phyloP scores from a whole-genome alignment of 305 asterid species.

The Monarda citriodora region DNA sequence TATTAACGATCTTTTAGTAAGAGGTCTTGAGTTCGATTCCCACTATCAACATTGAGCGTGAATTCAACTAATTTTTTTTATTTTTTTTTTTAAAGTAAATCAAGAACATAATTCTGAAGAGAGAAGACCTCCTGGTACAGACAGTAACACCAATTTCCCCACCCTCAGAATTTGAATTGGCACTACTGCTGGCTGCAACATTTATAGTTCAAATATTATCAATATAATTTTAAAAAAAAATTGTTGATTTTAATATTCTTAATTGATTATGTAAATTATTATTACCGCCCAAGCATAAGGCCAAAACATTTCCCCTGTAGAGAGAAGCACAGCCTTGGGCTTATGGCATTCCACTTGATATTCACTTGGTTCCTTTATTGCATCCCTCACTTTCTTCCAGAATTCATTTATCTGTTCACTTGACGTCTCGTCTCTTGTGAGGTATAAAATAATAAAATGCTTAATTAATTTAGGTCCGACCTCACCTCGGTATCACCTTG shows the following conservation, averaged over 20 bases:
- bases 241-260: no score
- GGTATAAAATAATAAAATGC: neutral
- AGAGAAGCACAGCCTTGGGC: conserved; percentile 55
- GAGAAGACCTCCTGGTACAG: conserved; percentile 60
- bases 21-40: no score
- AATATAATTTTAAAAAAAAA: no score
- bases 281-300: conserved; percentile 64
- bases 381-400: conserved; percentile 50
- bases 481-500: conserved; percentile 54
- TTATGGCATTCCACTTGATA: conserved; percentile 59
- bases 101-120: neutral
- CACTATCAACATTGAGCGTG: no score
- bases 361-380: conserved; percentile 42
- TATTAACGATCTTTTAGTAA: no score
- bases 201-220: neutral
- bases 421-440: no score
- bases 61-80: no score
- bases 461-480: neutral
- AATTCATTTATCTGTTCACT: conserved; percentile 57
- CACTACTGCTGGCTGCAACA: conserved; percentile 55
- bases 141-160: conserved; percentile 43
- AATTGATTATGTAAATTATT: neutral
- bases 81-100: no score
- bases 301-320: conserved; percentile 56
- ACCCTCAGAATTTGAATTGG: conserved; percentile 66